Percentiles rank a stretch among this genome's conserved stretches.
phyloP scores from a whole-genome alignment of 2,329 filamentous ascomycete genomes.

The Tolypocladium tropicale region DNA sequence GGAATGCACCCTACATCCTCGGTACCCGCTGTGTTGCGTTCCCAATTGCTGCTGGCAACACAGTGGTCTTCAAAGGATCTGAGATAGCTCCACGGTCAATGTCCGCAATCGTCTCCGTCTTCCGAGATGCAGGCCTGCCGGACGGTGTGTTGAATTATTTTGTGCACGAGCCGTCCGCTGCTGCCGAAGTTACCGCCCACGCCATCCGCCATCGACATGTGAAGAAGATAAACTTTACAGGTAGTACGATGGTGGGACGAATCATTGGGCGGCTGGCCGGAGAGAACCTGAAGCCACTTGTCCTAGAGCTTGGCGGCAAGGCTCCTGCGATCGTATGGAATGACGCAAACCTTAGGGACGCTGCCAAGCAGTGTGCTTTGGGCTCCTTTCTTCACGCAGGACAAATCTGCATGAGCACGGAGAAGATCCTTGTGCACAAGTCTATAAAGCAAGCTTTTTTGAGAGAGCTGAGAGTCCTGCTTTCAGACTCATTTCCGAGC shows the following conservation, averaged over 20 bases:
- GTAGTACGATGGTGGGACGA: constrained; percentile 61
- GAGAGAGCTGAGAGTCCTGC: constrained; percentile 26
- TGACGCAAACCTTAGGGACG: constrained; percentile 66
- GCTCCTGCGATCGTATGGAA: constrained; percentile 68
- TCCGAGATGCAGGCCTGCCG: constrained; percentile 68
- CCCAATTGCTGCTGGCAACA: constrained; percentile 71
- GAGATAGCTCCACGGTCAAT: constrained; percentile 57
- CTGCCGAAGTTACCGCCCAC: constrained; percentile 59
- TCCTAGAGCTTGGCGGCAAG: constrained; percentile 79
- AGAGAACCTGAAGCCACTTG: constrained; percentile 64
- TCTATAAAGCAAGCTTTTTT: constrained; percentile 35
- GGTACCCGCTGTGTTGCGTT: constrained; percentile 44
- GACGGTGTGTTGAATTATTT: constrained; percentile 65
- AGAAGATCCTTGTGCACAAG: constrained; percentile 55
- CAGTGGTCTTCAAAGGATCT: constrained; percentile 60
- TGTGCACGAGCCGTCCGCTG: constrained; percentile 54
- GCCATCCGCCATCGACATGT: constrained; percentile 54
- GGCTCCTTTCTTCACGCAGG: constrained; percentile 66
- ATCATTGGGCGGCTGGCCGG: constrained; percentile 63
- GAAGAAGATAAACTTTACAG: constrained; percentile 82
- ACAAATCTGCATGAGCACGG: constrained; percentile 81
- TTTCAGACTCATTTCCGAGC: constrained; percentile 35
- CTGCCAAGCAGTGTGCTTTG: constrained; percentile 56
- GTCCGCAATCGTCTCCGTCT: constrained; percentile 50
- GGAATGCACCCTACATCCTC: constrained; percentile 49